Evolutionary conservation across 2,329 filamentous ascomycete genomes (phyloP).

Genomic region (Ophidiomyces ophidiicola): DNA sequence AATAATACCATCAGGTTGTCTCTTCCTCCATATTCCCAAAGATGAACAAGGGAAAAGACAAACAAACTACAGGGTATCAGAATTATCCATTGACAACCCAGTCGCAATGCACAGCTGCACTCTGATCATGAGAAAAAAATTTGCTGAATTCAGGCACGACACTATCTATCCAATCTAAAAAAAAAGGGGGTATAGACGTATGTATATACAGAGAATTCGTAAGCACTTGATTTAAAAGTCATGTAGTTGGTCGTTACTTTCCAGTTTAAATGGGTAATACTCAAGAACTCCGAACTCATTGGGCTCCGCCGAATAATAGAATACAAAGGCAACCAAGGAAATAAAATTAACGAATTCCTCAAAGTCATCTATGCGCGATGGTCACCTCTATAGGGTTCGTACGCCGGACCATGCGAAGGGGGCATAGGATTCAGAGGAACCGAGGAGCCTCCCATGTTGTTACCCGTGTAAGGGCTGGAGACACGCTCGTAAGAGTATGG

Average conservation of each 20-base stretch:
- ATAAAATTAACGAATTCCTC: too few species aligned
- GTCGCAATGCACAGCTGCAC: too few species aligned
- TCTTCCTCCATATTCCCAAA: too few species aligned
- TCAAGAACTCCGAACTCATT: too few species aligned
- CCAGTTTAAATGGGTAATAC: neutral
- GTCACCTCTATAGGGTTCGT: slow-evolving; percentile 17
- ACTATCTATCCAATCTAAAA: neutral
- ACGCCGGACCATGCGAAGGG: slow-evolving; percentile 12
- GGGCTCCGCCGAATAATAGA: too few species aligned
- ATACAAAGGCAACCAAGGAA: too few species aligned
- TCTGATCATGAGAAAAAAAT: too few species aligned
- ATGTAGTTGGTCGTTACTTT: slow-evolving; percentile 2
- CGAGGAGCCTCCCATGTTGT: neutral
- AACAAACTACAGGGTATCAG: too few species aligned
- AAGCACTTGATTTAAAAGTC: neutral
- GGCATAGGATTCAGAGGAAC: slow-evolving; percentile 12
- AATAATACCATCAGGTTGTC: too few species aligned
- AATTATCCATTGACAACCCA: too few species aligned
- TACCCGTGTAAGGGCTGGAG: slow-evolving; percentile 17
- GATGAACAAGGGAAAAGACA: too few species aligned
- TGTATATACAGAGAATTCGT: slow-evolving; percentile 1
- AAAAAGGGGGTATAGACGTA: neutral
- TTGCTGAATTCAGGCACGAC: slow-evolving; percentile 1
- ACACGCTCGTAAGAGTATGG: slow-evolving; percentile 51
- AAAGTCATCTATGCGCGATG: too few species aligned